Percentiles rank a stretch among this genome's conserved stretches.
These are phyloP conservation scores for Platanthera zijinensis DNA, from an alignment of 106 monocot genomes.

Conservation along the genomic window DNA sequence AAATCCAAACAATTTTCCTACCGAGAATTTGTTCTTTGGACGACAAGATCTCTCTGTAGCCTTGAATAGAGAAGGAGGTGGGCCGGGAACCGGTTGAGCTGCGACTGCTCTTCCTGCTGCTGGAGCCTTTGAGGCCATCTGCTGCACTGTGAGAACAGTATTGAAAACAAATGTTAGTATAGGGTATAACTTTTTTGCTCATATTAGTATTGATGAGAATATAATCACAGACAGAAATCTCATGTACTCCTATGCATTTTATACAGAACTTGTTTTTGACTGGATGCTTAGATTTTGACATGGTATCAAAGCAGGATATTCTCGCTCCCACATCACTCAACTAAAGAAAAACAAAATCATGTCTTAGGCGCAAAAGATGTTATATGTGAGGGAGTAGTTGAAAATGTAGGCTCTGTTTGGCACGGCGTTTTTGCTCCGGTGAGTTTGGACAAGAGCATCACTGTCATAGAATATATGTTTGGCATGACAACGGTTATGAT, in stretches of 20 bases:
- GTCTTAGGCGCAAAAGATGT: too few species aligned
- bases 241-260: background rate
- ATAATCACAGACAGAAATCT: background rate
- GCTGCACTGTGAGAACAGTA: constrained; percentile 8
- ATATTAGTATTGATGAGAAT: background rate
- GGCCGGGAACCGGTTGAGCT: background rate
- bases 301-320: too few species aligned
- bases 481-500: too few species aligned
- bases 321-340: too few species aligned
- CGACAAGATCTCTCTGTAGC: constrained; percentile 6
- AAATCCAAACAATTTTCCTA: constrained; percentile 19
- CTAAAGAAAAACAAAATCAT: too few species aligned
- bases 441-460: too few species aligned
- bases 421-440: too few species aligned
- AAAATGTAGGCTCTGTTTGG: too few species aligned
- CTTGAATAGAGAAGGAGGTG: constrained; percentile 1
- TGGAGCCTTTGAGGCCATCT: background rate
- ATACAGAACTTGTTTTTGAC: background rate
- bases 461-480: too few species aligned
- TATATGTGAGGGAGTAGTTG: too few species aligned
- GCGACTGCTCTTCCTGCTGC: background rate
- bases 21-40: constrained; percentile 23
- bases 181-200: background rate
- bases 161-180: background rate
- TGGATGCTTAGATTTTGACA: too few species aligned